Percentiles rank a stretch among this genome's conserved stretches.
phyloP scores from a whole-genome alignment of 1,139 yeast genomes.

The Wickerhamomyces sp. region DNA sequence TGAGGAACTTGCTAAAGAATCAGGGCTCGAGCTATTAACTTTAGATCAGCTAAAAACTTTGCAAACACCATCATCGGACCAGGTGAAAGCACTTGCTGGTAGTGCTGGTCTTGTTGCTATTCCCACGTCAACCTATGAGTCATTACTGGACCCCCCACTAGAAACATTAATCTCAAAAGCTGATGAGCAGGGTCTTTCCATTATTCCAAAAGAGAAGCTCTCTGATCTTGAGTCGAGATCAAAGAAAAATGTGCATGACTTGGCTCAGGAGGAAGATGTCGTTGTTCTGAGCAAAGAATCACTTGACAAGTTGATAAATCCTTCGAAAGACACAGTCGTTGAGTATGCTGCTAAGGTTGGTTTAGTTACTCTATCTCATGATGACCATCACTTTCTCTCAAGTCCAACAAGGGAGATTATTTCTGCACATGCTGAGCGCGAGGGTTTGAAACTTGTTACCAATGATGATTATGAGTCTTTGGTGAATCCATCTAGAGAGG shows the following conservation, averaged over 20 bases:
- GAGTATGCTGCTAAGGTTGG: slow-evolving; percentile 24
- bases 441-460: slow-evolving; percentile 29
- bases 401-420: slow-evolving; percentile 9
- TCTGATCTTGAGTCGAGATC: slow-evolving; percentile 13
- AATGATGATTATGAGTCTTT: slow-evolving; percentile 21
- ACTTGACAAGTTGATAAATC: slow-evolving; percentile 18
- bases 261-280: slow-evolving; percentile 3
- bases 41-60: slow-evolving; percentile 6
- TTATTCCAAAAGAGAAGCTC: slow-evolving; percentile 39
- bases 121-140: background rate
- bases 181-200: slow-evolving; percentile 37
- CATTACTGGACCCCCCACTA: slow-evolving; percentile 4
- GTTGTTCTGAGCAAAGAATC: slow-evolving; percentile 15
- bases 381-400: slow-evolving; percentile 7
- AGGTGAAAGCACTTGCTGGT: slow-evolving; percentile 18
- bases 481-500: slow-evolving; percentile 12
- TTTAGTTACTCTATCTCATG: slow-evolving; percentile 24
- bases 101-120: slow-evolving; percentile 6
- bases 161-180: slow-evolving; percentile 27
- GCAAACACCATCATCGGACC: slow-evolving; percentile 16
- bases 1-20: slow-evolving; percentile 25
- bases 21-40: slow-evolving; percentile 23
- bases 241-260: slow-evolving; percentile 25
- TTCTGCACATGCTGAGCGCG: slow-evolving; percentile 20
- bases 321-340: slow-evolving; percentile 16